Conservation (phyloP, 225 moss, liverwort and hornwort species). For the Rhytidiadelphus loreus region DNA sequence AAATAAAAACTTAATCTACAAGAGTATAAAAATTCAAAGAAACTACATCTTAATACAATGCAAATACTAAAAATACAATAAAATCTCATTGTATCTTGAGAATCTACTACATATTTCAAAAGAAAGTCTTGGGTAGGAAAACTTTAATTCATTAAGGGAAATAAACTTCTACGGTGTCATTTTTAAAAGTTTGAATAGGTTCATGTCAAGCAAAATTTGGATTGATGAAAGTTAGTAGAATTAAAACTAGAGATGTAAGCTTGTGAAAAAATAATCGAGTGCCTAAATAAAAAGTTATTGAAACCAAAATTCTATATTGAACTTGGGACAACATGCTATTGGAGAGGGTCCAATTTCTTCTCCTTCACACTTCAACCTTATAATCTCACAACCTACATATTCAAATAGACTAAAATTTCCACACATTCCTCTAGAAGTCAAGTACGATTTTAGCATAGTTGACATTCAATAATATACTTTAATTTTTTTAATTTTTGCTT, state of each 20-base stretch:
- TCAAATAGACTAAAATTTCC: neutral
- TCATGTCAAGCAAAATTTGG: neutral
- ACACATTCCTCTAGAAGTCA: neutral
- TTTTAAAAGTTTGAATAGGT: neutral
- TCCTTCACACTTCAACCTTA: neutral
- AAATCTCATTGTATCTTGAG: neutral
- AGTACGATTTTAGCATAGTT: fast-evolving
- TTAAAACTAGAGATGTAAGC: neutral
- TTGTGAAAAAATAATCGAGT: neutral
- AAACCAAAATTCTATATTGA: no score
- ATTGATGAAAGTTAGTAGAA: neutral
- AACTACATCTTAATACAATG: neutral
- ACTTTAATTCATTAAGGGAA: neutral
- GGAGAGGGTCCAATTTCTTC: neutral
- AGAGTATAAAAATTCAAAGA: neutral
- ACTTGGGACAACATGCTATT: neutral
- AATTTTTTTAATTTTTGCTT: neutral
- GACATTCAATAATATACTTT: neutral
- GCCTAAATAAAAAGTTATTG: fast-evolving
- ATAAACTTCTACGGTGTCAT: neutral
- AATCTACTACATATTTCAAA: neutral
- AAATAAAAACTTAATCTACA: neutral
- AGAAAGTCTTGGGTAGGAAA: no score
- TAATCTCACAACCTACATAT: neutral
- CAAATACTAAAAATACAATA: neutral